Evolutionary conservation across 129 eudicot genomes (phyloP).

Genomic region (Smallanthus sonchifolius): DNA sequence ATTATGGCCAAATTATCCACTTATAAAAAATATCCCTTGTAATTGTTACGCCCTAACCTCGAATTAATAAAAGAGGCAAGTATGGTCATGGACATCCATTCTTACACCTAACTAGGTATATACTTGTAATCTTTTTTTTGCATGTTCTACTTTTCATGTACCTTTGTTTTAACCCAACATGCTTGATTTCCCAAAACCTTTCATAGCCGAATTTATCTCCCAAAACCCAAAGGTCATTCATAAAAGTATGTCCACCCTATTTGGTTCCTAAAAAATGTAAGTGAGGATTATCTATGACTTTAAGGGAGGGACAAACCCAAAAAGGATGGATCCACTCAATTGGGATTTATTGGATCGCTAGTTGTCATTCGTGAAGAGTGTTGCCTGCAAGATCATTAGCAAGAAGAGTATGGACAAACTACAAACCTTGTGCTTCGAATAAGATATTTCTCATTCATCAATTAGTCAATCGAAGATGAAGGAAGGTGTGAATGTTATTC

Average conservation of each 20-base stretch:
- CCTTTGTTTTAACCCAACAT: background rate
- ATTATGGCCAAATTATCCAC: background rate
- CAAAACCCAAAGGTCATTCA: background rate
- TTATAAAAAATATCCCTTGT: background rate
- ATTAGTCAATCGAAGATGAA: background rate
- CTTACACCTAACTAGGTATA: background rate
- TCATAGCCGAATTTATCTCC: background rate
- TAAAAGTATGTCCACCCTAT: background rate
- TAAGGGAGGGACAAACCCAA: background rate
- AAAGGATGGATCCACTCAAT: background rate
- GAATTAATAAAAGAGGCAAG: too few relatives aligned
- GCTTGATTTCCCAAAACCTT: background rate
- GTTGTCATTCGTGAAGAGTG: background rate
- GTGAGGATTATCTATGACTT: background rate
- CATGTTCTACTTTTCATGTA: background rate
- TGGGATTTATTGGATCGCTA: background rate
- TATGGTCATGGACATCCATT: too few relatives aligned
- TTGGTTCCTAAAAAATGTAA: background rate
- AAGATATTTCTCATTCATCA: background rate
- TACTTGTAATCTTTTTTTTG: background rate
- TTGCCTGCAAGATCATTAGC: background rate
- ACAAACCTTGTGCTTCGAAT: background rate
- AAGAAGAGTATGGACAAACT: background rate
- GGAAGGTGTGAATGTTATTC: too few relatives aligned
- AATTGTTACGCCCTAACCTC: background rate